Percentiles rank a stretch among this genome's conserved stretches.
Evolutionary conservation across 1,284 basidiomycete genomes (phyloP).

Genomic region (Pterulicium gracile): DNA sequence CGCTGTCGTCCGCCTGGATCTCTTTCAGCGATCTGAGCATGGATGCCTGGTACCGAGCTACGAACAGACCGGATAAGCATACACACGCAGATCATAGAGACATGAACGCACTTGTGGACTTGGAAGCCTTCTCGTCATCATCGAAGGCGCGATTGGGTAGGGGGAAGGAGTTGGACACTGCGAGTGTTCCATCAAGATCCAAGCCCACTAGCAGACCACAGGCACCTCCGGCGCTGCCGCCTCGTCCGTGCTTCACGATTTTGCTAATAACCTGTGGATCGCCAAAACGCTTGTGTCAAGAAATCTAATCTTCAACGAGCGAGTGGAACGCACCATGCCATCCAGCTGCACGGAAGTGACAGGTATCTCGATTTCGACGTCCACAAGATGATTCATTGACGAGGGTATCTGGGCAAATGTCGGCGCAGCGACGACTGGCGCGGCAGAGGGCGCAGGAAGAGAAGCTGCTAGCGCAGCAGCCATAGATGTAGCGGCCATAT

Average conservation of each 20-base stretch:
- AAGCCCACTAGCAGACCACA: slow-evolving; percentile 85
- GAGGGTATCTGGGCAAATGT: slow-evolving; percentile 76
- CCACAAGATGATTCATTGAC: slow-evolving; percentile 82
- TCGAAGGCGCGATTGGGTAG: slow-evolving; percentile 64
- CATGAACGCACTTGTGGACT: slow-evolving; percentile 48
- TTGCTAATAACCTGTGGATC: slow-evolving; percentile 63
- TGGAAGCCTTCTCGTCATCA: slow-evolving; percentile 70
- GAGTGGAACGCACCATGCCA: slow-evolving; percentile 59
- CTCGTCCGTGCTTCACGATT: slow-evolving; percentile 81
- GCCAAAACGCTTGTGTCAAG: slow-evolving; percentile 4
- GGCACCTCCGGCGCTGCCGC: slow-evolving; percentile 54
- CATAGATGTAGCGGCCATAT: slow-evolving; percentile 59
- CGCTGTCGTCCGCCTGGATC: slow-evolving; percentile 89
- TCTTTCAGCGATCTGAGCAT: slow-evolving; percentile 86
- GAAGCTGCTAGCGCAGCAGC: slow-evolving; percentile 81
- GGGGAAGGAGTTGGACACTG: slow-evolving; percentile 89
- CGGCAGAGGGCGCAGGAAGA: slow-evolving; percentile 54
- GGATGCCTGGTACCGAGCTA: slow-evolving; percentile 74
- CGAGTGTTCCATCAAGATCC: slow-evolving; percentile 84
- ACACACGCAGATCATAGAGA: slow-evolving; percentile 5
- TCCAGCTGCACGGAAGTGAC: slow-evolving; percentile 73
- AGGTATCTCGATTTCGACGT: slow-evolving; percentile 82
- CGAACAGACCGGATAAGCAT: slow-evolving; percentile 8
- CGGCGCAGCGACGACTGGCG: slow-evolving; percentile 48
- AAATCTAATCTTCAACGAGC: slow-evolving; percentile 6